These are phyloP conservation scores for Trichothecium roseum DNA, from an alignment of 2,329 filamentous ascomycete genomes.

Conservation along the genomic window DNA sequence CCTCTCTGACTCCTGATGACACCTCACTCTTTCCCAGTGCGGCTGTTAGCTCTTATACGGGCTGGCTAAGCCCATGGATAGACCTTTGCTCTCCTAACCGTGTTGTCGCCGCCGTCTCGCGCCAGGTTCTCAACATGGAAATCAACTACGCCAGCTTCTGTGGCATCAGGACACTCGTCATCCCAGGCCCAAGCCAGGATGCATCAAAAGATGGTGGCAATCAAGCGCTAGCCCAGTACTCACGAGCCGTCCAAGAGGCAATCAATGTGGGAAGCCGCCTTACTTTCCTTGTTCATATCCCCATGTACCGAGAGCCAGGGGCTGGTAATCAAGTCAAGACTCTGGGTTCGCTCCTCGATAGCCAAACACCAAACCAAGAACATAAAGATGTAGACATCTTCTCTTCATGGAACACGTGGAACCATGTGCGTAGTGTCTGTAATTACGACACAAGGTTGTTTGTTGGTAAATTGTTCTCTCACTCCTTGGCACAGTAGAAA, in stretches of 20 bases:
- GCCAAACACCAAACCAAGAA: constrained; percentile 18
- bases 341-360: constrained; percentile 33
- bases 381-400: constrained; percentile 55
- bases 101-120: constrained; percentile 73
- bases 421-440: constrained; percentile 74
- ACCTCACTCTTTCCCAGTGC: constrained; percentile 61
- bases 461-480: constrained; percentile 61
- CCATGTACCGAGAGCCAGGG: constrained; percentile 68
- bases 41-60: constrained; percentile 63
- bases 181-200: constrained; percentile 65
- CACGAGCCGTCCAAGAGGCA: constrained; percentile 72
- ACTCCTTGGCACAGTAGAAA: background rate
- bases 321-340: constrained; percentile 40
- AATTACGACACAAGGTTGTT: constrained; percentile 73
- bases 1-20: constrained; percentile 69
- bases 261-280: constrained; percentile 65
- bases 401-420: constrained; percentile 88
- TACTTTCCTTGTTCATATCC: constrained; percentile 70
- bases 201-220: constrained; percentile 39
- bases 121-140: constrained; percentile 83
- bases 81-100: constrained; percentile 78
- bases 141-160: constrained; percentile 94
- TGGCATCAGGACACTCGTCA: constrained; percentile 71
- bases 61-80: constrained; percentile 82
- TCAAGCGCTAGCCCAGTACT: constrained; percentile 61